Evolutionary conservation across 2,329 filamentous ascomycete species (phyloP).

Genomic region (Penicillium decumbens): DNA sequence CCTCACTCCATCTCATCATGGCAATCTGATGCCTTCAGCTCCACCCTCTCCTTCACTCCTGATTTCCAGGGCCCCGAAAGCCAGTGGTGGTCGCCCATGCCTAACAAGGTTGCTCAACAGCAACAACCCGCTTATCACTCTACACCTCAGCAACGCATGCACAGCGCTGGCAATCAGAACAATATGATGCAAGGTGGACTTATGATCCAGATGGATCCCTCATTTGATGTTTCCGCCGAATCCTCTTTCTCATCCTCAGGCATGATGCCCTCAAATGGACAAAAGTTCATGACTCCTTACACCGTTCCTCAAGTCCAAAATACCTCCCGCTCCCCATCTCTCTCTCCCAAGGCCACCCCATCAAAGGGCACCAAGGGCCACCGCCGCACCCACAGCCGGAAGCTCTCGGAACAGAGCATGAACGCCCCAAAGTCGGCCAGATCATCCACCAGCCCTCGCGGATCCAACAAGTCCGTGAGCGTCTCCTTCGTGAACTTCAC

Average conservation of each 20-base stretch:
- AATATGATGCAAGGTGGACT: constrained; percentile 39
- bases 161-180: constrained; percentile 27
- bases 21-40: constrained; percentile 38
- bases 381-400: constrained; percentile 39
- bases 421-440: constrained; percentile 31
- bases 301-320: constrained; percentile 27
- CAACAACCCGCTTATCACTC: constrained; percentile 37
- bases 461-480: constrained; percentile 42
- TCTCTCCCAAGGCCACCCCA: constrained; percentile 35
- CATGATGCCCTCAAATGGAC: constrained; percentile 20
- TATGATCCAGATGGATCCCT: constrained; percentile 38
- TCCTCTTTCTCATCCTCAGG: constrained; percentile 26
- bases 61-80: constrained; percentile 37
- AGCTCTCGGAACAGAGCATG: constrained; percentile 37
- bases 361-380: constrained; percentile 30
- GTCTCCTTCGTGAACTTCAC: constrained; percentile 86
- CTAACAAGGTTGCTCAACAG: constrained; percentile 30
- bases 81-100: constrained; percentile 43
- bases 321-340: constrained; percentile 35
- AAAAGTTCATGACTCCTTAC: constrained; percentile 29
- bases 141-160: constrained; percentile 31
- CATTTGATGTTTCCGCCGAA: constrained; percentile 34
- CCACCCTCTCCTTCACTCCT: constrained; percentile 38
- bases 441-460: constrained; percentile 31
- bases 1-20: constrained; percentile 40